phyloP scores from a whole-genome alignment of 1,139 yeast species.

The Lodderomyces parapsilosis region DNA sequence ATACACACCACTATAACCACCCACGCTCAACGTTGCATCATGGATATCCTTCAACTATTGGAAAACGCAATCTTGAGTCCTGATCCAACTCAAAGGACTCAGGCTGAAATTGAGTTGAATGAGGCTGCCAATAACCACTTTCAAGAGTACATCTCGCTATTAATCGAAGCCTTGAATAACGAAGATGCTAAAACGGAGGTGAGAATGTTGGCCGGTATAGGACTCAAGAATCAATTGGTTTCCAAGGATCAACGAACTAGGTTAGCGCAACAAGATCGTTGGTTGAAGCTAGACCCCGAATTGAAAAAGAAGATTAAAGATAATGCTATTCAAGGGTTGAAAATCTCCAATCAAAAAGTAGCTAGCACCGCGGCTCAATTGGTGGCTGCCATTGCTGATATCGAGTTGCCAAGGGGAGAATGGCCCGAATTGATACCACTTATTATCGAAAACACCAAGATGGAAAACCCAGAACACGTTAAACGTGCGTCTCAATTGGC shows the following conservation, averaged over 20 bases:
- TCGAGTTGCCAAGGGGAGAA: slow-evolving; percentile 81
- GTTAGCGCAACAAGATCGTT: slow-evolving; percentile 55
- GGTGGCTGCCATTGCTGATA: slow-evolving; percentile 94
- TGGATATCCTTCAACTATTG: slow-evolving; percentile 72
- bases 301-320: slow-evolving; percentile 67
- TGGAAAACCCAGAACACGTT: slow-evolving; percentile 72
- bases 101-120: slow-evolving; percentile 78
- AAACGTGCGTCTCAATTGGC: slow-evolving; percentile 86
- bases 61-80: slow-evolving; percentile 74
- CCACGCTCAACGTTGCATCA: slow-evolving; percentile 15
- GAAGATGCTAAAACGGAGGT: slow-evolving; percentile 72
- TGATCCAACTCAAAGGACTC: slow-evolving; percentile 67
- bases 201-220: slow-evolving; percentile 88
- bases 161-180: slow-evolving; percentile 72
- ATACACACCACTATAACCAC: too few species aligned
- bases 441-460: slow-evolving; percentile 81
- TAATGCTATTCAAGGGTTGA: slow-evolving; percentile 61
- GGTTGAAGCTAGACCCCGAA: slow-evolving; percentile 57
- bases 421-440: slow-evolving; percentile 87
- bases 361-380: slow-evolving; percentile 91
- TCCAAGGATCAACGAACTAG: slow-evolving; percentile 64
- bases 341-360: slow-evolving; percentile 71
- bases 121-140: slow-evolving; percentile 76
- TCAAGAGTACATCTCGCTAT: slow-evolving; percentile 64
- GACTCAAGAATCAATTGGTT: slow-evolving; percentile 81